Conservation (phyloP, 768 basidiomycete genomes). For the Coprinopsis sp. region DNA sequence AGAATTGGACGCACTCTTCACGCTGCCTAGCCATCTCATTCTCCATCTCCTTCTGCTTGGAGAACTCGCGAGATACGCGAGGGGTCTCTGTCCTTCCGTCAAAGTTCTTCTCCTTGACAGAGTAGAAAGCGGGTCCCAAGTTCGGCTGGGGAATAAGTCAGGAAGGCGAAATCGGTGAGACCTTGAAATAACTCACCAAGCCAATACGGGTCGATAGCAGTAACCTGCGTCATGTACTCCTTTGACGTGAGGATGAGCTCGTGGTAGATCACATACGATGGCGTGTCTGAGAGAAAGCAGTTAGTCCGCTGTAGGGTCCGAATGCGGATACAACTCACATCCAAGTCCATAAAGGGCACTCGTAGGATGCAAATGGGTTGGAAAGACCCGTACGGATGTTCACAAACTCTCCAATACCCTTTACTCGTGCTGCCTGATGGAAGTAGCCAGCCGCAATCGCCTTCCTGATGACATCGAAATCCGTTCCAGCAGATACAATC, state of each 20-base stretch:
- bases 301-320: background rate
- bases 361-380: slow-evolving; percentile 94
- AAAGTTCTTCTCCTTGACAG: slow-evolving; percentile 96
- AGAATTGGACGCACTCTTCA: slow-evolving; percentile 58
- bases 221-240: slow-evolving; percentile 99
- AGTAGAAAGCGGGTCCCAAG: slow-evolving; percentile 96
- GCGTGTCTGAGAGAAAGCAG: slow-evolving; percentile 63
- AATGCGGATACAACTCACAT: slow-evolving; percentile 48
- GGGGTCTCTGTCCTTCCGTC: slow-evolving; percentile 78
- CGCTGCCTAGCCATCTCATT: slow-evolving; percentile 84
- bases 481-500: slow-evolving; percentile 84
- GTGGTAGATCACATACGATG: slow-evolving; percentile 95
- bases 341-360: slow-evolving; percentile 95
- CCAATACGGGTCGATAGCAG: slow-evolving; percentile 96
- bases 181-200: slow-evolving; percentile 52
- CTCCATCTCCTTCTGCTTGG: slow-evolving; percentile 86
- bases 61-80: slow-evolving; percentile 85
- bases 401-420: slow-evolving; percentile 98
- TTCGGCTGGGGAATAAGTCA: slow-evolving; percentile 54
- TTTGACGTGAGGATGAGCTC: slow-evolving; percentile 94
- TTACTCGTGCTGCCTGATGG: slow-evolving; percentile 96
- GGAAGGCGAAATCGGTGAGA: background rate
- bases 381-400: slow-evolving; percentile 93
- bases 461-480: slow-evolving; percentile 94
- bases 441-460: slow-evolving; percentile 98